Evolutionary conservation across 108 stramenopile species (phyloP).

Genomic region (Cyclotella baltica): DNA sequence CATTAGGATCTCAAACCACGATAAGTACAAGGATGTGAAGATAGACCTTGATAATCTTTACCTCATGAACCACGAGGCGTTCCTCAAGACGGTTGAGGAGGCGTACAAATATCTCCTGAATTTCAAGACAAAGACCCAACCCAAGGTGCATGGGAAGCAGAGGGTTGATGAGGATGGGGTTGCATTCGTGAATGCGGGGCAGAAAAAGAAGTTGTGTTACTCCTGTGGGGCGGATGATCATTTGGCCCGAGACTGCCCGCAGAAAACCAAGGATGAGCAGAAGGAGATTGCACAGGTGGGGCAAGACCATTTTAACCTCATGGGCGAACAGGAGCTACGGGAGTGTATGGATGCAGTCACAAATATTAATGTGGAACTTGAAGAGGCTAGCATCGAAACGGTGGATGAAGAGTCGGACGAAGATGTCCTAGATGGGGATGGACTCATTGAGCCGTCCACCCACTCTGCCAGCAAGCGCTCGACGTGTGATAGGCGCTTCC

Average conservation of each 20-base stretch:
- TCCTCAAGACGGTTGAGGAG: background rate
- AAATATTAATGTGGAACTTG: background rate
- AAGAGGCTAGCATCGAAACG: background rate
- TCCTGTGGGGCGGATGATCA: background rate
- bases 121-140: background rate
- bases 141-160: background rate
- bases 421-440: background rate
- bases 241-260: background rate
- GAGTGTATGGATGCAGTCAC: constrained; percentile 1
- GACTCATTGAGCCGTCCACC: background rate
- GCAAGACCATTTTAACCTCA: background rate
- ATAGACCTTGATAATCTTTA: background rate
- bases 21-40: background rate
- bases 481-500: background rate
- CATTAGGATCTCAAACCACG: background rate
- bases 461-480: background rate
- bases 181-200: background rate
- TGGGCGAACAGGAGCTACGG: background rate
- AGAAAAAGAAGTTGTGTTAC: background rate
- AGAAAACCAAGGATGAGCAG: background rate
- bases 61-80: background rate
- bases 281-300: background rate
- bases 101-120: background rate
- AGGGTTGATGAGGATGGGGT: background rate
- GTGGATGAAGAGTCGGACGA: background rate